phyloP scores from a whole-genome alignment of 306 rosid genomes.

The Leucaena leucocephala region DNA sequence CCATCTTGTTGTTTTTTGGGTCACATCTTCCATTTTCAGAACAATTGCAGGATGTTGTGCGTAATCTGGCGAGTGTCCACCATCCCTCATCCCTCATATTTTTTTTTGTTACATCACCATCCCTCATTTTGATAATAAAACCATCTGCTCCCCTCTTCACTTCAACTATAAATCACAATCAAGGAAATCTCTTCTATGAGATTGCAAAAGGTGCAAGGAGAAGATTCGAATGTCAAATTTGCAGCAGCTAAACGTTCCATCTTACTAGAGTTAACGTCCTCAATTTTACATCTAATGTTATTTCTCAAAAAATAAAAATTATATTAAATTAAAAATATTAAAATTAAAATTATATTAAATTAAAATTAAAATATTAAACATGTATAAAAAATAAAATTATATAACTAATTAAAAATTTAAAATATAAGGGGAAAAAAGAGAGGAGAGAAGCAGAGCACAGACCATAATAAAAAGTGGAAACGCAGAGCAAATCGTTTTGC shows the following conservation, averaged over 20 bases:
- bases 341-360: not conserved
- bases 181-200: slow-evolving; percentile 5
- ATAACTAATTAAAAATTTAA: too few species aligned
- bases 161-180: slow-evolving; percentile 58
- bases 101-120: too few species aligned
- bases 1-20: too few species aligned
- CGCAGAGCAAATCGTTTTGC: not conserved
- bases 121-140: slow-evolving; percentile 83
- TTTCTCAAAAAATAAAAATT: too few species aligned
- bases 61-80: slow-evolving; percentile 73
- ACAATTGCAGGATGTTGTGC: slow-evolving; percentile 89
- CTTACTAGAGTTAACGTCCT: slow-evolving; percentile 76
- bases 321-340: too few species aligned
- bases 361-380: not conserved
- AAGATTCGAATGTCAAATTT: not conserved
- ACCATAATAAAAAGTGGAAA: not conserved
- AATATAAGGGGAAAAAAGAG: not conserved
- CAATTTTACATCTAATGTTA: too few species aligned
- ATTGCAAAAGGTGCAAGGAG: not conserved
- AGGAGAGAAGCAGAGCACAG: not conserved
- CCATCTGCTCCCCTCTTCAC: slow-evolving; percentile 88
- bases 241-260: slow-evolving; percentile 51
- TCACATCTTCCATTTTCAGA: slow-evolving; percentile 86
- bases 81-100: slow-evolving; percentile 67
- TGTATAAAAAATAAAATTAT: too few species aligned